Conservation (phyloP, 1,284 basidiomycete species). For the Heliocybe sulcata region DNA sequence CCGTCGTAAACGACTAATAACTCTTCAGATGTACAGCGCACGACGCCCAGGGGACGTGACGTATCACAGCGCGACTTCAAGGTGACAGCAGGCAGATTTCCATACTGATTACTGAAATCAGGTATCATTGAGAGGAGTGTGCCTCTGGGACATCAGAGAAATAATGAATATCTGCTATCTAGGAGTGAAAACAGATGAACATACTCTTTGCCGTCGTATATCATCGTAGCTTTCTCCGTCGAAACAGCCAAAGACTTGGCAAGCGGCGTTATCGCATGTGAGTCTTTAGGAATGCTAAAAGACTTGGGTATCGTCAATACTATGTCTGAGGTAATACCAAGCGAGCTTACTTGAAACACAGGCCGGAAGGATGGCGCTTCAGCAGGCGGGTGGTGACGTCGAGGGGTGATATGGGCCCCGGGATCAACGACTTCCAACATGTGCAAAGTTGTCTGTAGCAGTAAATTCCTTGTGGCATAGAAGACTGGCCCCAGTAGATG, state of each 20-base stretch:
- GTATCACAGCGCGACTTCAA: slow-evolving; percentile 55
- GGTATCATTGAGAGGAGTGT: slow-evolving; percentile 47
- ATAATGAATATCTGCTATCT: slow-evolving; percentile 3
- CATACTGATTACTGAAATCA: slow-evolving; percentile 41
- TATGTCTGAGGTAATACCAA: slow-evolving; percentile 20
- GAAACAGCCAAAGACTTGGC: slow-evolving; percentile 57
- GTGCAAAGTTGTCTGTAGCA: slow-evolving; percentile 49
- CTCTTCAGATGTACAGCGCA: slow-evolving; percentile 49
- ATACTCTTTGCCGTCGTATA: slow-evolving; percentile 62
- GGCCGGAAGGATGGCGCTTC: slow-evolving; percentile 38
- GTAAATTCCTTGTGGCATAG: slow-evolving; percentile 50
- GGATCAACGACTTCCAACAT: slow-evolving; percentile 30
- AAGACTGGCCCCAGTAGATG: slow-evolving; percentile 44
- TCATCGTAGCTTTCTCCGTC: slow-evolving; percentile 53
- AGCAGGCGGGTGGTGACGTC: slow-evolving; percentile 18
- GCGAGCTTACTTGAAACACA: slow-evolving; percentile 42
- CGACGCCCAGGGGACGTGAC: slow-evolving; percentile 60
- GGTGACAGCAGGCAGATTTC: slow-evolving; percentile 31
- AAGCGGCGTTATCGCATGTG: slow-evolving; percentile 48
- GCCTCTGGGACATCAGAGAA: slow-evolving; percentile 27
- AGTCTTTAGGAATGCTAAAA: slow-evolving; percentile 60
- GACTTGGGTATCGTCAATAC: no score
- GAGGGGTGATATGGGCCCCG: slow-evolving; percentile 21
- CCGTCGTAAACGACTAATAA: slow-evolving; percentile 69
- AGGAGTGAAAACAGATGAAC: slow-evolving; percentile 14